These are phyloP conservation scores for Fusarium falciforme DNA, from an alignment of 2,329 filamentous ascomycete genomes.

Conservation along the genomic window DNA sequence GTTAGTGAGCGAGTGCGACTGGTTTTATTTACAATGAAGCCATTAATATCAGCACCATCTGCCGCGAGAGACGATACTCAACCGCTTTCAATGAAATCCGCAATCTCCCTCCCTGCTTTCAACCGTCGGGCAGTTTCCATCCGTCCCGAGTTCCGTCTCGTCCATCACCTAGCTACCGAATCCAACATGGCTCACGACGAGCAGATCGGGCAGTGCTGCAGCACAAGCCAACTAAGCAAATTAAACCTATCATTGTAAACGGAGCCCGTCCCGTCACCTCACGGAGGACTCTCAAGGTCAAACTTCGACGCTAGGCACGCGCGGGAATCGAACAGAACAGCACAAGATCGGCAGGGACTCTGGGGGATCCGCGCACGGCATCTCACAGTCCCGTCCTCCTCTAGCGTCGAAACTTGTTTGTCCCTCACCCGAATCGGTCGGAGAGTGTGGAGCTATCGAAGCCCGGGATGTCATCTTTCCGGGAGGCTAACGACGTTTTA, in stretches of 20 bases:
- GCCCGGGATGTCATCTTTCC: slow-evolving; percentile 13
- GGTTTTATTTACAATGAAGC: not conserved
- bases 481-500: slow-evolving; percentile 16
- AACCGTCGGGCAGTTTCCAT: slow-evolving; percentile 6
- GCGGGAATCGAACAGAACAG: not conserved
- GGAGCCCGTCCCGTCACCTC: not conserved
- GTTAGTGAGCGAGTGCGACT: not conserved
- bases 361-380: slow-evolving; percentile 14
- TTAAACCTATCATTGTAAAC: not conserved
- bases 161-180: not conserved
- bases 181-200: not conserved
- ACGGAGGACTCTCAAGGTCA: not conserved
- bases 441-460: not conserved
- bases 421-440: not conserved
- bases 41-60: not conserved
- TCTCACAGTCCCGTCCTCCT: slow-evolving; percentile 1
- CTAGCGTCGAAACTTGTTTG: slow-evolving; percentile 18
- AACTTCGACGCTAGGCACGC: not conserved
- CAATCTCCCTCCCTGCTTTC: not conserved
- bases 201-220: not conserved
- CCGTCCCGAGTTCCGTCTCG: slow-evolving; percentile 2
- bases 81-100: not conserved
- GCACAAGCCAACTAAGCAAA: not conserved
- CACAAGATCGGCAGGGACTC: slow-evolving; percentile 26
- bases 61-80: not conserved